Base-by-base conservation (phyloP, 228 moss, liverwort and hornwort species). In the Sphagnum magellanicum region DNA sequence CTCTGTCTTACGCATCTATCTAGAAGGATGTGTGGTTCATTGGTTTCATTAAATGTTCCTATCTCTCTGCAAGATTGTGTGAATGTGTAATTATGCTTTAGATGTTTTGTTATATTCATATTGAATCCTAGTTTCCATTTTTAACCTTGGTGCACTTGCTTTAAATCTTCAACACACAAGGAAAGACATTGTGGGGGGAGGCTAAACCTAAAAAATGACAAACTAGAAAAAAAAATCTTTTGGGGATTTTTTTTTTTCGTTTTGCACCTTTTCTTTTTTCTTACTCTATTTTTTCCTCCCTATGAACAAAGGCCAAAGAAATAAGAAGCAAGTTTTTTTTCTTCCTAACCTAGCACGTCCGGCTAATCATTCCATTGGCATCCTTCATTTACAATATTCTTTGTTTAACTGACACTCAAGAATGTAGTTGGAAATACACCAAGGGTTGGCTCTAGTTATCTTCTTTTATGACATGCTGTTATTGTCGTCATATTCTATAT, bases 251-350 rank as follows among this genome's bases (percentile, higher is more conserved):
- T n/a, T 17, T 64, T 64, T 17, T 64, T 48, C 50, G 4, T 1
- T 64, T 64, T 48, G 46, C 64, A 13, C 17, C 64, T 64, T 13
- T 64, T 64, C 32, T 0, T 48, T 6, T 49, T 6, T 64, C 49
- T 13, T 49, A 50, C 50, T 48, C 46, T 48, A 64, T 48, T 49
- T 64, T 46, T 17, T 64, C 49, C 6, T 17, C 64, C 49, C 13
- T 64, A 64, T 4, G 0, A 48, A 5, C 17, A 64, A 64, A 64
- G 15, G 46, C 1, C 6, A 13, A 49, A 13, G 6, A 13, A 5
- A 64, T 64, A 64, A 5, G 4, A 64, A 64, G 3, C 64, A 64
- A 64, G 64, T 48, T 5, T 64, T 46, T 64, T 64, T 4, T 64
- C 64, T 32, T 64, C 64, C 64, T 51, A 51, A 4, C 51, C 51